Base-by-base conservation (phyloP, 345 rosid genomes). In the Salix suchowensis region DNA sequence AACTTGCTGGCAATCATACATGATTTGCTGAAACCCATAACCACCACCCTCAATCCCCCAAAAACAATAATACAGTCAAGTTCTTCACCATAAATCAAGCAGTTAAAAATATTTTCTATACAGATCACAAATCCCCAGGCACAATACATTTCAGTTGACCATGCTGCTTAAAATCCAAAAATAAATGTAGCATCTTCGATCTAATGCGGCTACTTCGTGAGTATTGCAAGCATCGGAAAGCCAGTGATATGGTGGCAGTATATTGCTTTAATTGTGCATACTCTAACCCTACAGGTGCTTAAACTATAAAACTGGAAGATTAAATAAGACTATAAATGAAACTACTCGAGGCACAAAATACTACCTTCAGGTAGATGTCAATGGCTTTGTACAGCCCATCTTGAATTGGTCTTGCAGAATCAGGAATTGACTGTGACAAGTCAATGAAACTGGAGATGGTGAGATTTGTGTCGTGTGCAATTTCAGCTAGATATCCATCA, bases 341-440 rank as follows among this genome's bases (percentile, higher is more conserved):
- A 61, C 19, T 26, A 13, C 6, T 44, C 28, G 50, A 16, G 42
- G 3, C 14, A 10, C 61, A 68, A 44, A 78, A 76, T 4, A 39
- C 16, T 87, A 93, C 98, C 96, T 90, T 90, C 70, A 95, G 86
- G 88, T 84, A 95, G 74, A 75, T 64, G 77, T 91, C 97, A 66
- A 95, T 87, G 76, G 98, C 97, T 76, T 87, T 90, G 87, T 95
- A 95, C 14, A 95, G 79, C 50, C 88, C 89, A 65, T 95, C 97
- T 68, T 95, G 93, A 74, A 85, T 76, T 23, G 89, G 90, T 74
- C 98, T 88, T n/a, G 88, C 92, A 42, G 91, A 76, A 67, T 91
- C 92, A 0, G 97, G 96, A 75, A 95, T 81, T 0, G 84, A 85
- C 76, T 42, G 86, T 10, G 94, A 81, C 40, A 95, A 66, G 69